Evolutionary conservation across 2,329 filamentous ascomycete genomes (phyloP).

Genomic region (Alternaria ventricosa): DNA sequence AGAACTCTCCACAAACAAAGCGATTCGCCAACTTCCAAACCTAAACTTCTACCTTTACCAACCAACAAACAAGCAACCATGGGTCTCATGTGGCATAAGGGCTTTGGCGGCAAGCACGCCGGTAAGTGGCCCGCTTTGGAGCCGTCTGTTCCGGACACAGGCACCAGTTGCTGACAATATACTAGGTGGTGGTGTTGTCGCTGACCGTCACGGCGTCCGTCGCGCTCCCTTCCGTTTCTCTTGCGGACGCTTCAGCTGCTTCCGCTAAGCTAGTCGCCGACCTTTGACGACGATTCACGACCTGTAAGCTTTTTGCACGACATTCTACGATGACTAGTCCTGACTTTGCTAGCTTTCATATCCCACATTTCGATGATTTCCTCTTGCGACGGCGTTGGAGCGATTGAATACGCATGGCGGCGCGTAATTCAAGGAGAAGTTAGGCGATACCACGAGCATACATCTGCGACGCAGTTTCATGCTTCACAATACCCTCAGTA

Average conservation of each 20-base stretch:
- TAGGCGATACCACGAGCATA: background rate
- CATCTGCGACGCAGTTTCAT: background rate
- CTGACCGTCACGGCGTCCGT: constrained; percentile 60
- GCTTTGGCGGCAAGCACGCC: constrained; percentile 52
- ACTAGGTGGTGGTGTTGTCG: constrained; percentile 58
- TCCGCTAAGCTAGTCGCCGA: constrained; percentile 50
- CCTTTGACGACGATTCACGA: constrained; percentile 35
- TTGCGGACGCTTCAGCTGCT: constrained; percentile 60
- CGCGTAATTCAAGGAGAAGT: background rate
- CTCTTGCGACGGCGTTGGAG: constrained; percentile 23
- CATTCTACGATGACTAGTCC: background rate
- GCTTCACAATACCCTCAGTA: constrained; percentile 9
- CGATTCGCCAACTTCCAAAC: constrained; percentile 1
- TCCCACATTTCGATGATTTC: background rate
- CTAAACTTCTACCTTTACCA: background rate
- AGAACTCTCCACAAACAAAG: background rate
- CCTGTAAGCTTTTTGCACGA: constrained; percentile 14
- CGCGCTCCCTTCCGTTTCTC: constrained; percentile 60
- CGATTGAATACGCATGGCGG: background rate
- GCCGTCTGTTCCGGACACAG: constrained; percentile 8
- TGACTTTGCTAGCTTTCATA: background rate
- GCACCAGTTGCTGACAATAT: constrained; percentile 25
- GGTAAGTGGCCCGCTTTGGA: constrained; percentile 38
- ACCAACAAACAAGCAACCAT: constrained; percentile 39
- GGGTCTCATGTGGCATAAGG: constrained; percentile 57